Evolutionary conservation across 306 rosid species (phyloP), one percentile per base, ranked within the genome.

Genomic region (Oxytropis ochrocephala): DNA sequence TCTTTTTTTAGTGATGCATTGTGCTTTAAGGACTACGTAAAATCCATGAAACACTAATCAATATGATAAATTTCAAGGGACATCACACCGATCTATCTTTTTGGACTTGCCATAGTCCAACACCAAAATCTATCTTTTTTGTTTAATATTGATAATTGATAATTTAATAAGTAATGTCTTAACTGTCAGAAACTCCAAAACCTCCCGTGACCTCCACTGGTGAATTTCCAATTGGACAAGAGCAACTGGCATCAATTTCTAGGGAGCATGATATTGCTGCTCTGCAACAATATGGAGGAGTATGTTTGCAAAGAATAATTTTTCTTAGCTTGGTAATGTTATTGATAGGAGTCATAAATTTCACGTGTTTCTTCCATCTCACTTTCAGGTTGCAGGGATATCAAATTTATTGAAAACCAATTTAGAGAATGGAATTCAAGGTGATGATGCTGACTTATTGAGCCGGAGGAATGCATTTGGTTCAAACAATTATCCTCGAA

Each of bases 261-360:
- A 84, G 90, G 65, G 95, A 95, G 73, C 96, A 87, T 70, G 73
- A 91, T 68, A 51, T 53, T 74, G 47, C 79, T 46, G 69, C 68
- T 17, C 82, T 91, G 65, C 86, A 81, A 72, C 81, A 71, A 72
- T 61, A 81, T 78, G 97, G 97, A 38, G 99, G 97, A 91, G 99
- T 78, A 82, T 70, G 88, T 81, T 61, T 73, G 50, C 67, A 12
- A 30, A 27, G 5, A 41, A 27, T 43, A 71, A 5, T 11, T 49
- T 49, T 44, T 54, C 18, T 75, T 50, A 13, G 30, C 61, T 6
- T 19, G 4, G 21, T 36, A 64, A 46, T 48, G 39, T 30, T 54
- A 17, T 12, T 30, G 13, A 21, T 69, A 58, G 56, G 13, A 17
- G 52, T 33, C 58, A 27, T 75, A 50, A 64, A 6, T 70, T 24